These are phyloP conservation scores for Solanum etuberosum DNA, from an alignment of 257 asterid species.

Conservation along the genomic window DNA sequence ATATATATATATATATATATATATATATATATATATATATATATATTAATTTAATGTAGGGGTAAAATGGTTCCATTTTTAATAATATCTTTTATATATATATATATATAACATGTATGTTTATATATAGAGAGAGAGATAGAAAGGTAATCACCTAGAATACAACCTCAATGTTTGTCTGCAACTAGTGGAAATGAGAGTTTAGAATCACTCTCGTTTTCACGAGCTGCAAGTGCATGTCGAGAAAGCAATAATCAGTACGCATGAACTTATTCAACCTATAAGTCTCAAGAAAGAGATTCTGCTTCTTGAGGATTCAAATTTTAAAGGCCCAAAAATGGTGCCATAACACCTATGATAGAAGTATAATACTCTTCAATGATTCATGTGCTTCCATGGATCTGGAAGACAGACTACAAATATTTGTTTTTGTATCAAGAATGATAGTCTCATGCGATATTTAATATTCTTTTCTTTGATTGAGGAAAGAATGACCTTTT, in stretches of 20 bases:
- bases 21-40: no score
- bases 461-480: not conserved
- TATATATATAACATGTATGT: no score
- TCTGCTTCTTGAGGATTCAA: not conserved
- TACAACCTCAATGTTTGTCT: no score
- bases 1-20: no score
- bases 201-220: no score
- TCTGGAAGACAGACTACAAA: not conserved
- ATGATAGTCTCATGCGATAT: not conserved
- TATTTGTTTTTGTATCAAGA: not conserved
- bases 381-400: constrained; percentile 1
- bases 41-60: no score
- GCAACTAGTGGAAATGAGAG: no score
- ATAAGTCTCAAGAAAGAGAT: not conserved
- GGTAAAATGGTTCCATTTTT: no score
- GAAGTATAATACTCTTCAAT: not conserved
- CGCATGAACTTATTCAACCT: constrained; percentile 1
- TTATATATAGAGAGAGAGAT: no score
- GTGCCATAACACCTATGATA: not conserved
- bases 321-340: constrained; percentile 5
- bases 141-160: no score
- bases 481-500: not conserved
- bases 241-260: not conserved
- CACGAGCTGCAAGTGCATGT: constrained; percentile 23
- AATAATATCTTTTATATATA: no score